Percentiles rank a stretch among this genome's conserved stretches.
These are phyloP conservation scores for Claviceps cyperi DNA, from an alignment of 2,329 filamentous ascomycete genomes.

Conservation along the genomic window DNA sequence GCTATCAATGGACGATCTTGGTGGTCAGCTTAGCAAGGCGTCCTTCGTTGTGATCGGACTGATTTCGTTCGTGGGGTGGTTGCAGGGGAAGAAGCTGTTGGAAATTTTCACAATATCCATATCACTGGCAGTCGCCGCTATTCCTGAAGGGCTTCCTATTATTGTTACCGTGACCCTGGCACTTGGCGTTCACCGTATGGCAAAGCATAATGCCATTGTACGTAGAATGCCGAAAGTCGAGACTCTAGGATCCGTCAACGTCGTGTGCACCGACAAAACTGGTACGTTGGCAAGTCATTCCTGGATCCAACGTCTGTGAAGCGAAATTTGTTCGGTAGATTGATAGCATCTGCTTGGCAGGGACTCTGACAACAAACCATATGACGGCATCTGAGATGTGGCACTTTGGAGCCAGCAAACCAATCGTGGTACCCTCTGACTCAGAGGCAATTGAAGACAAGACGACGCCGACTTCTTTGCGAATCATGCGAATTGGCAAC, in stretches of 20 bases:
- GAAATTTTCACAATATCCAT: slow-evolving; percentile 98
- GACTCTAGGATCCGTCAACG: slow-evolving; percentile 94
- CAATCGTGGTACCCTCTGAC: slow-evolving; percentile 39
- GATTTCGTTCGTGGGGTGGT: slow-evolving; percentile 79
- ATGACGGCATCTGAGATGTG: slow-evolving; percentile 97
- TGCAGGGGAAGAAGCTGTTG: slow-evolving; percentile 76
- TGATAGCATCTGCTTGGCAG: slow-evolving; percentile 20
- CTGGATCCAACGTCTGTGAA: not conserved
- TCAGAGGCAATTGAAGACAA: slow-evolving; percentile 39
- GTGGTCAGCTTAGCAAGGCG: slow-evolving; percentile 89
- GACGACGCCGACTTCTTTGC: slow-evolving; percentile 59
- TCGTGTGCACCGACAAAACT: slow-evolving; percentile 98
- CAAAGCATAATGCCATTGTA: slow-evolving; percentile 86
- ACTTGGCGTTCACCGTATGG: slow-evolving; percentile 91
- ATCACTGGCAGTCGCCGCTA: slow-evolving; percentile 88
- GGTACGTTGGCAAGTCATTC: slow-evolving; percentile 28
- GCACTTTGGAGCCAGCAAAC: slow-evolving; percentile 60
- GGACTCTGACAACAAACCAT: slow-evolving; percentile 91
- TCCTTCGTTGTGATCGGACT: slow-evolving; percentile 89
- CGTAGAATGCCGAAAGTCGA: slow-evolving; percentile 93
- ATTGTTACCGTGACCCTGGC: slow-evolving; percentile 96
- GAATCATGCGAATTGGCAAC: slow-evolving; percentile 82
- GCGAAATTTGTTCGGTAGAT: not conserved
- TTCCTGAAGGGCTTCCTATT: slow-evolving; percentile 90
- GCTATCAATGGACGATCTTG: slow-evolving; percentile 92